A percentile compares a stretch with the other conserved stretches of the same genome.
phyloP scores from a whole-genome alignment of 345 rosid species.

The Rhizophora mangle region DNA sequence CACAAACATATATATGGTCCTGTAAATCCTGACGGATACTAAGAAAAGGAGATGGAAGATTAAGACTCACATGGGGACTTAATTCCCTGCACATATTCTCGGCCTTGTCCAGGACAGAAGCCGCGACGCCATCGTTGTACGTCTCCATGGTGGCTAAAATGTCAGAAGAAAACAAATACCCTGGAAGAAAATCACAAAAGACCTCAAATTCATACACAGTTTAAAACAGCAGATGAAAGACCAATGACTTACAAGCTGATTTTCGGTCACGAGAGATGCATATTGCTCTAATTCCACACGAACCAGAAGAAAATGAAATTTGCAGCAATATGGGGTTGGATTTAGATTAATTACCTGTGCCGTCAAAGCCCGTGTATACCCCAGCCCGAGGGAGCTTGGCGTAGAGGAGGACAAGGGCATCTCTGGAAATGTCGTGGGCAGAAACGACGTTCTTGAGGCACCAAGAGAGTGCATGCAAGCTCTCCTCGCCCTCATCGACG shows the following conservation, averaged over 20 bases:
- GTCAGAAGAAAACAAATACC: constrained; percentile 57
- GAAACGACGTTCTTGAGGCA: constrained; percentile 39
- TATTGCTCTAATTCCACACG: no score
- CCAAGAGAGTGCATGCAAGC: constrained; percentile 64
- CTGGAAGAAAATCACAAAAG: constrained; percentile 21
- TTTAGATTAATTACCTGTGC: constrained; percentile 35
- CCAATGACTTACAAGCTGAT: no score
- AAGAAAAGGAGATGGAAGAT: no score
- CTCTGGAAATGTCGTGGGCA: constrained; percentile 28
- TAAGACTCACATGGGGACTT: constrained; percentile 22
- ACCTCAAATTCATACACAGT: not conserved
- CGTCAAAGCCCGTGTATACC: constrained; percentile 39
- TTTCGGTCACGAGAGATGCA: no score
- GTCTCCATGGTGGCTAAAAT: constrained; percentile 40
- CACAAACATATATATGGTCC: no score
- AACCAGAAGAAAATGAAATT: not conserved
- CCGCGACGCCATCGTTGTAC: constrained; percentile 44
- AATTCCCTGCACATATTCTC: constrained; percentile 39
- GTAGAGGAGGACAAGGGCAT: constrained; percentile 50
- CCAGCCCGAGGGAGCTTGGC: constrained; percentile 36
- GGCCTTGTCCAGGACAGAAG: constrained; percentile 44
- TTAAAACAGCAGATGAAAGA: no score
- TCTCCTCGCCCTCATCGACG: constrained; percentile 61
- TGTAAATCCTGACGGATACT: no score
- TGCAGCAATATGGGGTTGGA: no score